Evolutionary conservation across 2,329 filamentous ascomycete species (phyloP).

Genomic region (Calonectria ilicicola): DNA sequence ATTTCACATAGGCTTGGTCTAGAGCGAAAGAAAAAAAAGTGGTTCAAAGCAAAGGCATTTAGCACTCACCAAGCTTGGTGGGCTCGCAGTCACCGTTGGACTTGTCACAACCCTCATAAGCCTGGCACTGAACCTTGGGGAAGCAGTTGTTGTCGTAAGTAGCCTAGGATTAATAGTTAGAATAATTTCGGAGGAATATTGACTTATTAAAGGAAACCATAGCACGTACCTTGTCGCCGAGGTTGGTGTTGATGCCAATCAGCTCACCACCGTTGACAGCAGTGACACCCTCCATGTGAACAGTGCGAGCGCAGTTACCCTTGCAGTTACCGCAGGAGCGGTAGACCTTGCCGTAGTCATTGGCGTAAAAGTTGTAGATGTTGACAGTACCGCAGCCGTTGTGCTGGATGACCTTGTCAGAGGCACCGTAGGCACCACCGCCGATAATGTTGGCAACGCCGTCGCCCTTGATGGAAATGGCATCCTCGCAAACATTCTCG

Average conservation of each 20-base stretch:
- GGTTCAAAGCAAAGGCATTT: not conserved
- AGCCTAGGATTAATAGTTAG: constrained; percentile 33
- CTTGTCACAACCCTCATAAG: constrained; percentile 47
- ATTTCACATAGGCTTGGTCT: not conserved
- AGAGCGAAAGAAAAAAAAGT: not conserved
- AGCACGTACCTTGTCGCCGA: constrained; percentile 43
- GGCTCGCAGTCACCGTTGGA: constrained; percentile 44
- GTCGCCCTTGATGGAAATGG: constrained; percentile 47
- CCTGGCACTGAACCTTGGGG: constrained; percentile 44
- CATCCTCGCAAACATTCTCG: constrained; percentile 57
- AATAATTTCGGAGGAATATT: not conserved
- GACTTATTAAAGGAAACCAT: accelerated
- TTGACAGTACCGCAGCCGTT: constrained; percentile 59
- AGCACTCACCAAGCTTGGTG: constrained; percentile 44
- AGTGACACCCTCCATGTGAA: constrained; percentile 57
- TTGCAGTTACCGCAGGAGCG: constrained; percentile 43
- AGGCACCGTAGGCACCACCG: constrained; percentile 52
- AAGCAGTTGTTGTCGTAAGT: constrained; percentile 47
- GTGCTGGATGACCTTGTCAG: constrained; percentile 54
- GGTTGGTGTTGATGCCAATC: constrained; percentile 56
- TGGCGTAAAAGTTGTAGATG: constrained; percentile 55
- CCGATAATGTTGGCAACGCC: constrained; percentile 54
- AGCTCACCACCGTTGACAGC: constrained; percentile 56
- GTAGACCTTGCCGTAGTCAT: constrained; percentile 59
- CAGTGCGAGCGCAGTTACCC: constrained; percentile 53